Percentiles rank a stretch among this genome's conserved stretches.
Conservation (phyloP, 768 basidiomycete genomes). For the Phaffia australis region DNA sequence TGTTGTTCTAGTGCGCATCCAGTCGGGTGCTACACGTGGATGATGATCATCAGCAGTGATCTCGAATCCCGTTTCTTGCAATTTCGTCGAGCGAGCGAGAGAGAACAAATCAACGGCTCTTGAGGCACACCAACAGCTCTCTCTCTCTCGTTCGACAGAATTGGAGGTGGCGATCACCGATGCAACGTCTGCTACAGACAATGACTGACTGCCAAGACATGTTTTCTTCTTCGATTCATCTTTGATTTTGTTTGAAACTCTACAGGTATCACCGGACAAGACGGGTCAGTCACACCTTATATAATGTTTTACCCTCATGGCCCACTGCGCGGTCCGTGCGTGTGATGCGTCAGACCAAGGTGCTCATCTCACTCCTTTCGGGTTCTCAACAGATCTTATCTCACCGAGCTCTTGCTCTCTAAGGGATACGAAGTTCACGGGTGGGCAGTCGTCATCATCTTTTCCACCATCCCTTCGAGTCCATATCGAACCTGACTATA, state of each 20-base stretch:
- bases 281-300: slow-evolving; percentile 45
- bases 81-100: too few relatives aligned
- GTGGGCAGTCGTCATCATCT: slow-evolving; percentile 19
- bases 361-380: too few relatives aligned
- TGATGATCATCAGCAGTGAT: too few relatives aligned
- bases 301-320: not conserved
- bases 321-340: not conserved
- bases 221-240: not conserved
- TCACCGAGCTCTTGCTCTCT: slow-evolving; percentile 70
- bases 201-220: too few relatives aligned
- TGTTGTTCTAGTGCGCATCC: not conserved
- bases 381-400: slow-evolving; percentile 49
- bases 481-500: not conserved
- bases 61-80: too few relatives aligned
- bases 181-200: too few relatives aligned
- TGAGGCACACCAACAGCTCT: not conserved
- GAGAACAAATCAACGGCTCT: not conserved
- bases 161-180: too few relatives aligned
- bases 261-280: slow-evolving; percentile 87
- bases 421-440: slow-evolving; percentile 88
- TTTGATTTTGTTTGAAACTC: not conserved
- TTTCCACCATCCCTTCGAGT: not conserved
- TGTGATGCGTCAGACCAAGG: too few relatives aligned
- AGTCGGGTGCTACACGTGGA: too few relatives aligned
- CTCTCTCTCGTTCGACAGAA: not conserved